Evolutionary conservation across 768 basidiomycete species (phyloP).

Genomic region (Trametes elegans): DNA sequence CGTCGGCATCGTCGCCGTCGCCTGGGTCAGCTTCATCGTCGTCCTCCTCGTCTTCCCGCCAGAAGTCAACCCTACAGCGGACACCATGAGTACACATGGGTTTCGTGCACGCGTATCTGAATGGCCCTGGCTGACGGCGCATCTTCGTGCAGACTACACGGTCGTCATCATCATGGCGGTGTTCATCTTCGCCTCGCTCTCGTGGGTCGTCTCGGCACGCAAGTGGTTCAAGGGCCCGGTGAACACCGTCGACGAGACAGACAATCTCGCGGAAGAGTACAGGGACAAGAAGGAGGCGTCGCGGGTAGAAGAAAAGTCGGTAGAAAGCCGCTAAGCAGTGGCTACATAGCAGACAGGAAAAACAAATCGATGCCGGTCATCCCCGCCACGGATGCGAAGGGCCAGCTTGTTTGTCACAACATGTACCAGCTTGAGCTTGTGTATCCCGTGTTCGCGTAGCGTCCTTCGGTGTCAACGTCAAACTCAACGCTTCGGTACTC

Average conservation of each 20-base stretch:
- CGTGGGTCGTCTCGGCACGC: conserved; percentile 65
- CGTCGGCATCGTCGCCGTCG: conserved; percentile 56
- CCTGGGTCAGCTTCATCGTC: conserved; percentile 65
- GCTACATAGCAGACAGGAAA: too few species aligned
- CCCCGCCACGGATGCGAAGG: too few species aligned
- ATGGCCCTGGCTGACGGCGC: too few species aligned
- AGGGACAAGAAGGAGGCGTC: conserved; percentile 15
- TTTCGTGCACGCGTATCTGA: background rate
- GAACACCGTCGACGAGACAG: conserved; percentile 34
- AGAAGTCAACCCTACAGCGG: conserved; percentile 37
- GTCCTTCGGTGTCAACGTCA: too few species aligned
- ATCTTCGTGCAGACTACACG: conserved; percentile 56
- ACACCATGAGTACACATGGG: conserved; percentile 54
- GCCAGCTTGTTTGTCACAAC: too few species aligned
- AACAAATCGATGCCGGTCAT: too few species aligned
- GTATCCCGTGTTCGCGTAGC: too few species aligned
- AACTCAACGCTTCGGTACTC: too few species aligned
- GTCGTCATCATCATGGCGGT: conserved; percentile 64
- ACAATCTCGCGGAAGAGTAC: background rate
- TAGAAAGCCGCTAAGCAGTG: background rate
- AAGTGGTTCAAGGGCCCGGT: conserved; percentile 74
- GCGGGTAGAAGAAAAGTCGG: conserved; percentile 3
- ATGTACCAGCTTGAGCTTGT: too few species aligned
- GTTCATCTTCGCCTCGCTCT: conserved; percentile 60
- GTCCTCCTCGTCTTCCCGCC: conserved; percentile 59